phyloP scores from a whole-genome alignment of 2,329 filamentous ascomycete genomes.

The Ophiostoma novo-ulmi region DNA sequence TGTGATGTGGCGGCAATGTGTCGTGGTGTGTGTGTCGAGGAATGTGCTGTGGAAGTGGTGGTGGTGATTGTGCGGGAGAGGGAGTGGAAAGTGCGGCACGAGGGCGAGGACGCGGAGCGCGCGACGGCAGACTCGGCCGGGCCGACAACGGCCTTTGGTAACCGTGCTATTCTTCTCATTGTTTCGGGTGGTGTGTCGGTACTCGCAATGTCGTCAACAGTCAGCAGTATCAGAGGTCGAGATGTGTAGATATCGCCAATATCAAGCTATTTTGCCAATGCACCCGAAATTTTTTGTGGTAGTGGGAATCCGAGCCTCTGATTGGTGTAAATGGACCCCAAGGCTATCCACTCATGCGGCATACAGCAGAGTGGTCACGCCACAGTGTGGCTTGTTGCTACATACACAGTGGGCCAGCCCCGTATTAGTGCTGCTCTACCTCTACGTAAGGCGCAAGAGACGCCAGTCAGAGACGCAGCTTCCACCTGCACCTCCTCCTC shows the following conservation, averaged over 20 bases:
- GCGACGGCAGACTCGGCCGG: conserved; percentile 2
- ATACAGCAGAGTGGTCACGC: not conserved
- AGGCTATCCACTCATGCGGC: not conserved
- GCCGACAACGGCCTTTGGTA: conserved; percentile 28
- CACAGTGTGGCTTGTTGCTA: conserved; percentile 22
- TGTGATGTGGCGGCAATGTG: not conserved
- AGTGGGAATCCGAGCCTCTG: conserved; percentile 12
- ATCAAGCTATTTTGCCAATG: not conserved
- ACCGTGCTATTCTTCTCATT: conserved; percentile 43
- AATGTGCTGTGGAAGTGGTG: not conserved
- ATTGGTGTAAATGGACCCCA: conserved; percentile 10
- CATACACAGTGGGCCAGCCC: conserved; percentile 5
- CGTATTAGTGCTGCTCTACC: not conserved
- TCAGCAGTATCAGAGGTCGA: not conserved
- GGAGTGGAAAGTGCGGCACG: not conserved
- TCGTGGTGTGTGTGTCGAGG: conserved; percentile 12
- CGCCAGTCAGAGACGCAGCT: not conserved
- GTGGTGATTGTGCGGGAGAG: not conserved
- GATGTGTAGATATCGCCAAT: not conserved
- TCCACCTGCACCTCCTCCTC: not conserved
- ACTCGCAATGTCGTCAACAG: not conserved
- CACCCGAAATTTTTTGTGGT: conserved; percentile 13
- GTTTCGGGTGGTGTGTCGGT: conserved; percentile 8
- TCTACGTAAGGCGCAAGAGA: not conserved
- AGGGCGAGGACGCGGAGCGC: not conserved